phyloP scores from a whole-genome alignment of 2,329 filamentous ascomycete species.

The Colletotrichum truncatum region DNA sequence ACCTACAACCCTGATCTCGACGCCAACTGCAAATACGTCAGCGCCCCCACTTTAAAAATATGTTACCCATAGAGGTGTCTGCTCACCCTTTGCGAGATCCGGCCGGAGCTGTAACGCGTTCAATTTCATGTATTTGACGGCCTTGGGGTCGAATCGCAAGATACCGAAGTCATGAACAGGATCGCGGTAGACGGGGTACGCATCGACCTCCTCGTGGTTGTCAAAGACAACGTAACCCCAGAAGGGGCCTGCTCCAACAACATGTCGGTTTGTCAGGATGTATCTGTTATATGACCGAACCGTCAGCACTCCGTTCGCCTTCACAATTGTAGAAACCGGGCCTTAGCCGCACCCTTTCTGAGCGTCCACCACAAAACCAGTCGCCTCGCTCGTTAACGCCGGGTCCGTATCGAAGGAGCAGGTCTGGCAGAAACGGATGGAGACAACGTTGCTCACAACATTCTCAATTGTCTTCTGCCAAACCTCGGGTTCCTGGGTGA shows the following conservation, averaged over 20 bases:
- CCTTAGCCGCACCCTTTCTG: constrained; percentile 74
- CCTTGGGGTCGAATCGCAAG: constrained; percentile 92
- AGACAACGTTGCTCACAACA: constrained; percentile 94
- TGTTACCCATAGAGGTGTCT: constrained; percentile 23
- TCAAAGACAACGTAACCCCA: constrained; percentile 99
- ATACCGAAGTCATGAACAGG: constrained; percentile 99
- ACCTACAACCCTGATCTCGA: constrained; percentile 95
- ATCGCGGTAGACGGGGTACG: constrained; percentile 95
- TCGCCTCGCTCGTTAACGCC: constrained; percentile 93
- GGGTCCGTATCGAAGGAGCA: constrained; percentile 98
- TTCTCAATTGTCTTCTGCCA: constrained; percentile 97
- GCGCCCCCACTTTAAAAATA: background rate
- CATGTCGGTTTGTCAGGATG: constrained; percentile 89
- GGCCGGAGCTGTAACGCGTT: constrained; percentile 82
- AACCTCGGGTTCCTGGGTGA: constrained; percentile 55
- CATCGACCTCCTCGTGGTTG: constrained; percentile 97
- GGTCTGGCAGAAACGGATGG: constrained; percentile 98
- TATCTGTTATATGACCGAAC: constrained; percentile 55
- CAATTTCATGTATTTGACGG: constrained; percentile 97
- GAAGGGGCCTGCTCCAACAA: constrained; percentile 94
- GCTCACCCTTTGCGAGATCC: constrained; percentile 76
- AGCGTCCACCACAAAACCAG: constrained; percentile 96
- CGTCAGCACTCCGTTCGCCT: background rate
- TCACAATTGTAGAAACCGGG: background rate
- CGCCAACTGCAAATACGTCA: constrained; percentile 68